Evolutionary conservation across 208 protist genomes (phyloP).

Genomic region (Polymyxa betae): DNA sequence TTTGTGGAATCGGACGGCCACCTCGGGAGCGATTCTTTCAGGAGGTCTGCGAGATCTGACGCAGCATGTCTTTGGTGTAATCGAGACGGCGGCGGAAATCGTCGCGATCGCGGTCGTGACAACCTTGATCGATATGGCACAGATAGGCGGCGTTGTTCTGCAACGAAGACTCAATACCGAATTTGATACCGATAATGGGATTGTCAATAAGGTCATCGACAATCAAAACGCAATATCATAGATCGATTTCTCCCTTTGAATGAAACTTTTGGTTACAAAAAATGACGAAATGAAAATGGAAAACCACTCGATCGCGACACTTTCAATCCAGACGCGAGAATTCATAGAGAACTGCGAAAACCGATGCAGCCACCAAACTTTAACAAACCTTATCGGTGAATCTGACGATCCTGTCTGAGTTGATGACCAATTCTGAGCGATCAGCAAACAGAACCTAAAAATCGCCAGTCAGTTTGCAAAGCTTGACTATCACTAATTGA

Average conservation of each 20-base stretch:
- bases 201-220: too few relatives aligned
- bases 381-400: constrained; percentile 42
- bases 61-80: constrained; percentile 15
- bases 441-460: constrained; percentile 38
- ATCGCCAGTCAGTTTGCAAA: background rate
- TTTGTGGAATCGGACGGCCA: too few relatives aligned
- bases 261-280: too few relatives aligned
- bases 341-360: too few relatives aligned
- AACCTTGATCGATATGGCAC: background rate
- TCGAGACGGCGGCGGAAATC: constrained; percentile 2
- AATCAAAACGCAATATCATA: too few relatives aligned
- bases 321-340: too few relatives aligned
- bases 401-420: background rate
- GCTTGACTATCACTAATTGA: background rate
- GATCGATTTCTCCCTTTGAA: too few relatives aligned
- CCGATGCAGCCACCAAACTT: too few relatives aligned
- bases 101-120: background rate
- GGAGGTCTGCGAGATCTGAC: constrained; percentile 22
- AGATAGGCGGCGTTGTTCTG: background rate
- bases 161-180: background rate
- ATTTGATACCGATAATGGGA: background rate
- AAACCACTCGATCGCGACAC: too few relatives aligned
- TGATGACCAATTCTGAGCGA: constrained; percentile 5
- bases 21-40: too few relatives aligned
- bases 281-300: too few relatives aligned